Base-by-base conservation (phyloP, 495 filamentous ascomycete species). In the Aspergillus funiculosus region DNA sequence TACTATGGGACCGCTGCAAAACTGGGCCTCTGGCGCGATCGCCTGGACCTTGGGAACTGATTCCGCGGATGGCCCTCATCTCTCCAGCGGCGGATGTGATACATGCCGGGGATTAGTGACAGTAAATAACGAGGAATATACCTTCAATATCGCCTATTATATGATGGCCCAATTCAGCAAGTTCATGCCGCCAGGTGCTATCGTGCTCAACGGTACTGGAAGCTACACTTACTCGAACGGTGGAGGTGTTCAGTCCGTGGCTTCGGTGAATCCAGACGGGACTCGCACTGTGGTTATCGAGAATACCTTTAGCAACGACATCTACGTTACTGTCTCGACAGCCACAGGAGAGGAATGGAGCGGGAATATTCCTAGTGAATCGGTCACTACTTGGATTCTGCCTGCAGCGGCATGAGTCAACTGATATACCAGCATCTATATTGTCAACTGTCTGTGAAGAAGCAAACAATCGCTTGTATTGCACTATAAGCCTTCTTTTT, bases 141-240 rank as follows among this genome's bases (percentile, higher is more conserved):
- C 60, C 5, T 64, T 68, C 28, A 62, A 67, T 4, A 61, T 68
- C 1, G 74, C 75, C 30, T 78, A 79, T 55, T 79, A 79, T 40
- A 75, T 74, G 66, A 66, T 80, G 34, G 74, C 72, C 9, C 77
- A 80, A 46, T 76, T 74, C 55, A 74, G 69, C 55, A 76, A 72
- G 54, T 80, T 76, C 51, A 78, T 80, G 46, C 69, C 72, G 13
- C 63, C 62, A 11, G 74, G 73, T 27, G 72, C 75, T 0, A 61
- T 61, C 10, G 62, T 77, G 25, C 53, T 78, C 7, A 57, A 49
- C 57, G 71, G 68, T 6, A 62, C 54, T 6, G 73, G 74, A 0
- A 75, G 71, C 43, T 74, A 71, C 36, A 72, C 66, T 8, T 73
- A 73, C 49, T 55, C 56, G 3, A 59, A 53, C 36, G 67, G 68